Evolutionary conservation across 148 eudicot genomes (phyloP).

Genomic region (Vaccinium corymbosum): DNA sequence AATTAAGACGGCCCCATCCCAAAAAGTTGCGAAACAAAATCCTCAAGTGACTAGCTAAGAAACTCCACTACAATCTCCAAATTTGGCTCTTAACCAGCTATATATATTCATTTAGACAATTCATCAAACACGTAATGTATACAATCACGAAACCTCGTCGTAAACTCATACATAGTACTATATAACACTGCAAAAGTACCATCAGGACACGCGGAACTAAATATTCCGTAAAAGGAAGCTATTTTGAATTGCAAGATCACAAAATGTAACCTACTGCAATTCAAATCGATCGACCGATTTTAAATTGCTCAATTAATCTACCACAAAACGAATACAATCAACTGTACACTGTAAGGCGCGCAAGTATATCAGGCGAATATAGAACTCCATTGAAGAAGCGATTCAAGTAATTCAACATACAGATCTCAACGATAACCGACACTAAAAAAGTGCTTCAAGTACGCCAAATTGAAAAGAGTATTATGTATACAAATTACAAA

Average conservation of each 20-base stretch:
- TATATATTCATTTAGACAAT: neutral
- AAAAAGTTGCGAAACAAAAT: neutral
- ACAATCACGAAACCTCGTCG: neutral
- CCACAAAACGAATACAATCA: neutral
- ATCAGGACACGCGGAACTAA: neutral
- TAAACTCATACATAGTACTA: neutral
- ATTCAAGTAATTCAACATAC: neutral
- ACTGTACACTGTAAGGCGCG: neutral
- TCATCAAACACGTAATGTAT: neutral
- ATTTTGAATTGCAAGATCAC: neutral
- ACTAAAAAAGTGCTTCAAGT: neutral
- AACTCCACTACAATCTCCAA: neutral
- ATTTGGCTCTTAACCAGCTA: neutral
- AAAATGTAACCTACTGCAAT: neutral
- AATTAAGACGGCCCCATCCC: neutral
- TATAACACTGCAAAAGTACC: neutral
- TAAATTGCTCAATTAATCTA: slow-evolving; percentile 1
- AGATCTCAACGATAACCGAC: slow-evolving; percentile 2
- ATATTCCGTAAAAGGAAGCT: neutral
- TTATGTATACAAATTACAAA: neutral
- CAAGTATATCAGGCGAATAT: neutral
- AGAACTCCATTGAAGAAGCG: neutral
- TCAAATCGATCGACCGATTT: neutral
- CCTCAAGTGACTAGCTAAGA: neutral
- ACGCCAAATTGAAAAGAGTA: neutral